Base-by-base conservation (phyloP, 371 early-diverging fungal genomes). In the Mucor velutinosus region DNA sequence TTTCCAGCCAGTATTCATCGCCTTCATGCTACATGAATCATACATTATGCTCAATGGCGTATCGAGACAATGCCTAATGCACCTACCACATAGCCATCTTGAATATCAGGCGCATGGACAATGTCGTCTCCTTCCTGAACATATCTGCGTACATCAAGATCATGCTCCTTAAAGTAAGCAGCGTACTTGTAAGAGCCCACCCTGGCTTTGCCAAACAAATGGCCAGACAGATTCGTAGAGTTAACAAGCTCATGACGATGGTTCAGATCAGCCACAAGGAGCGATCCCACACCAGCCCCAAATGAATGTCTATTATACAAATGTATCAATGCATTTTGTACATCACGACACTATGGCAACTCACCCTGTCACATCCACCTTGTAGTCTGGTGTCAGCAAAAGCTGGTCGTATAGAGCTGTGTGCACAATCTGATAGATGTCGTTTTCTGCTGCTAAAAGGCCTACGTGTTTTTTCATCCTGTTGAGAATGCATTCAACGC, bases 251-350 rank as follows among this genome's bases (percentile, higher is more conserved):
- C 49, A 32, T 64, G 21, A 3, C 49, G 53, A 17, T 60, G 55
- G 25, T 60, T 35, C 14, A 72, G n/a, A 21, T 72, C 67, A 2
- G 56, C 64, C 11, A 56, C 17, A 3, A 72, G 6, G 3, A 72
- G 25, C 5, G 72, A 72, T 19, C 64, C 64, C 0, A 72, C 64
- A 14, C 58, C 67, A n/a, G 64, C 67, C 30, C 72, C 72, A 57
- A 64, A 72, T 5, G 72, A 72, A 49, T 72, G 72, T 7, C 72
- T 72, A 60, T 23, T n/a, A n/a, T n/a, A n/a, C n/a, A 0, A n/a
- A 49, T 12, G 11, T 7, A 19, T 53, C 6, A 45, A 29, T 65
- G 55, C 5, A 6, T 17, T 12, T 2, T 12, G 12, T 14, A 7
- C 19, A 45, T 45, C 3, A 19, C 21, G n/a, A n/a, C 14, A 2